phyloP scores from a whole-genome alignment of 2,329 filamentous ascomycete species.

The Hypoxylon sp. region DNA sequence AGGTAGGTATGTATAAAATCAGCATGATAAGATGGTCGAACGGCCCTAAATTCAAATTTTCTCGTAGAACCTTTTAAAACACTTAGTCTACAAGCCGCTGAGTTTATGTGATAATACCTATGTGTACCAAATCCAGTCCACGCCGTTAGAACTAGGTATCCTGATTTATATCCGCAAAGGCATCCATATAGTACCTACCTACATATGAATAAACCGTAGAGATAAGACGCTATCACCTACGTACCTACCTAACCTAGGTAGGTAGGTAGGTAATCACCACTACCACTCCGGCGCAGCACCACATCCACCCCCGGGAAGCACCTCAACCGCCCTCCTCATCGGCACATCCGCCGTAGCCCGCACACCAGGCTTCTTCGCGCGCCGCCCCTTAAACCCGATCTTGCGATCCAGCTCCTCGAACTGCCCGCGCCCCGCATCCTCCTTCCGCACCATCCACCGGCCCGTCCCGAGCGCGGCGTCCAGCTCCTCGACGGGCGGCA shows the following conservation, averaged over 20 bases:
- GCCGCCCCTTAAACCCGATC: slow-evolving; percentile 61
- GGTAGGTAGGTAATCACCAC: background rate
- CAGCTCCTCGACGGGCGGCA: slow-evolving; percentile 85
- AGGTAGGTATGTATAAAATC: no score
- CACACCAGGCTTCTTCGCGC: slow-evolving; percentile 61
- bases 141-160: background rate
- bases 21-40: no score
- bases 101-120: background rate
- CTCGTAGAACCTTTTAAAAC: no score
- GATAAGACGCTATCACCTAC: no score
- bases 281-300: slow-evolving; percentile 65
- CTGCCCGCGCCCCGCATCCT: slow-evolving; percentile 63
- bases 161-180: no score
- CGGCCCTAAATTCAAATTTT: no score
- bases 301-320: slow-evolving; percentile 57
- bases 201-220: no score
- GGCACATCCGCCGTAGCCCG: slow-evolving; percentile 53
- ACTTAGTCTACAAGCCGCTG: background rate
- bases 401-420: slow-evolving; percentile 64
- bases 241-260: no score
- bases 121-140: background rate
- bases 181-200: no score
- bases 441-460: slow-evolving; percentile 83
- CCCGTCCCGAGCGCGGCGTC: slow-evolving; percentile 83
- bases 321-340: slow-evolving; percentile 58